A percentile compares a stretch with the other conserved stretches of the same genome.
phyloP scores from a whole-genome alignment of 106 monocot species.

The Narthecium ossifragum region DNA sequence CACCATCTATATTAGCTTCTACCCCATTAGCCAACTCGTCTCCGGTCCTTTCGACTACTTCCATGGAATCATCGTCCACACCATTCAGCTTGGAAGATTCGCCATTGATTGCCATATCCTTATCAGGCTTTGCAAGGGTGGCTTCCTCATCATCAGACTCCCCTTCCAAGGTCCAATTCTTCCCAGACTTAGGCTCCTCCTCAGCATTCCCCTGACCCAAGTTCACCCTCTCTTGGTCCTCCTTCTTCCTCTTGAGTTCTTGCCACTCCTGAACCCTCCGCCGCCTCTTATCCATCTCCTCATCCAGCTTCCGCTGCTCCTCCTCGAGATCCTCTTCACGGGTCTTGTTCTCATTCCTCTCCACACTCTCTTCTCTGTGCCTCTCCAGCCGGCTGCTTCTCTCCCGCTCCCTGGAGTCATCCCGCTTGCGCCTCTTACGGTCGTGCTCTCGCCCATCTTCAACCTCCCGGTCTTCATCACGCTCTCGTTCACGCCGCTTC shows the following conservation, averaged over 20 bases:
- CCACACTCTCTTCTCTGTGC: not conserved
- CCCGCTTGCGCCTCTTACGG: not conserved
- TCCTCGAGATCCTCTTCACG: constrained; percentile 7
- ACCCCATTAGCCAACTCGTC: constrained; percentile 2
- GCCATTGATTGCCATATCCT: too few species aligned
- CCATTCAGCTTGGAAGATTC: not conserved
- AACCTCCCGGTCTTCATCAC: too few species aligned
- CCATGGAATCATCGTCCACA: constrained; percentile 35
- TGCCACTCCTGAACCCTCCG: constrained; percentile 91
- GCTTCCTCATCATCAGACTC: constrained; percentile 93
- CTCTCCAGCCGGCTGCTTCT: not conserved
- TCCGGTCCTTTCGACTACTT: constrained; percentile 17
- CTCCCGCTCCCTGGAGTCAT: not conserved
- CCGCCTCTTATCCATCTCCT: constrained; percentile 88
- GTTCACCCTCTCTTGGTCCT: constrained; percentile 41
- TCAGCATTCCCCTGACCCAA: constrained; percentile 16
- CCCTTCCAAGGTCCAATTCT: constrained; percentile 93
- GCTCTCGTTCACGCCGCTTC: constrained; percentile 1
- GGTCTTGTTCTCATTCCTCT: constrained; percentile 5
- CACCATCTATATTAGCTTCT: constrained; percentile 29
- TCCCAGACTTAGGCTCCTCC: constrained; percentile 34
- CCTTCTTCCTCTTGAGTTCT: constrained; percentile 62
- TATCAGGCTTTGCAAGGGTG: constrained; percentile 13
- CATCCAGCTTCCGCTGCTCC: constrained; percentile 15
- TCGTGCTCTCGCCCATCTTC: constrained; percentile 29